A percentile compares a stretch with the other conserved stretches of the same genome.
Evolutionary conservation across 345 rosid genomes (phyloP).

Genomic region (Capsella bursapastoris): DNA sequence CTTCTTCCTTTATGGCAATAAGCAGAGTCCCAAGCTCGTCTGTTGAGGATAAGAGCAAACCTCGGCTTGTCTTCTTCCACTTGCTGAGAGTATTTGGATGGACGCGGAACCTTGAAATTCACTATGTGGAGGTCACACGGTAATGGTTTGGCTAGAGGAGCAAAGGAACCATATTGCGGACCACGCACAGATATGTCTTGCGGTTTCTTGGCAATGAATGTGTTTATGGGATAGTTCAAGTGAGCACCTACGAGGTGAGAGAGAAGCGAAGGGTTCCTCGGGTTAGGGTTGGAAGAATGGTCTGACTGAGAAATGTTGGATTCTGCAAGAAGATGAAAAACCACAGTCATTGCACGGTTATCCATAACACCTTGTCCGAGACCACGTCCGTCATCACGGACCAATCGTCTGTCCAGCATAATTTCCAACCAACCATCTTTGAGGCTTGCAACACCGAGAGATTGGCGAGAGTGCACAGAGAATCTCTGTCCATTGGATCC

Average conservation of each 20-base stretch:
- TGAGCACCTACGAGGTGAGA: slow-evolving; percentile 76
- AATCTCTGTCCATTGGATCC: slow-evolving; percentile 84
- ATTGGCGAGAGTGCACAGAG: slow-evolving; percentile 90
- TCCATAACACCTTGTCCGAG: slow-evolving; percentile 98
- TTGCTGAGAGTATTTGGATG: slow-evolving; percentile 67
- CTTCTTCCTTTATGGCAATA: slow-evolving; percentile 67
- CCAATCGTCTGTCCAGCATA: slow-evolving; percentile 90
- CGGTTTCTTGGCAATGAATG: slow-evolving; percentile 77
- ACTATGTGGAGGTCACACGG: slow-evolving; percentile 95
- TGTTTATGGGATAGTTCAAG: slow-evolving; percentile 81
- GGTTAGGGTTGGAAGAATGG: slow-evolving; percentile 52
- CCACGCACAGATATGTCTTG: slow-evolving; percentile 64
- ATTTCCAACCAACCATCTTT: slow-evolving; percentile 93
- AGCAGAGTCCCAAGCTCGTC: slow-evolving; percentile 80
- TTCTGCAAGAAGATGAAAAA: slow-evolving; percentile 75
- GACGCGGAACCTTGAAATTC: slow-evolving; percentile 83
- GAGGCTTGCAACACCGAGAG: slow-evolving; percentile 81
- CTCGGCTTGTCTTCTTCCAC: slow-evolving; percentile 54
- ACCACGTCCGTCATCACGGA: slow-evolving; percentile 94
- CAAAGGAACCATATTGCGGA: slow-evolving; percentile 56
- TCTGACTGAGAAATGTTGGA: slow-evolving; percentile 65
- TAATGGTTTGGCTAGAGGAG: slow-evolving; percentile 71
- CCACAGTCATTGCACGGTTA: slow-evolving; percentile 74
- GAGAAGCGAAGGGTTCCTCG: slow-evolving; percentile 81
- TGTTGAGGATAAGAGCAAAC: slow-evolving; percentile 70